These are phyloP conservation scores for Candida michaelii DNA, from an alignment of 805 yeast species.

Conservation along the genomic window DNA sequence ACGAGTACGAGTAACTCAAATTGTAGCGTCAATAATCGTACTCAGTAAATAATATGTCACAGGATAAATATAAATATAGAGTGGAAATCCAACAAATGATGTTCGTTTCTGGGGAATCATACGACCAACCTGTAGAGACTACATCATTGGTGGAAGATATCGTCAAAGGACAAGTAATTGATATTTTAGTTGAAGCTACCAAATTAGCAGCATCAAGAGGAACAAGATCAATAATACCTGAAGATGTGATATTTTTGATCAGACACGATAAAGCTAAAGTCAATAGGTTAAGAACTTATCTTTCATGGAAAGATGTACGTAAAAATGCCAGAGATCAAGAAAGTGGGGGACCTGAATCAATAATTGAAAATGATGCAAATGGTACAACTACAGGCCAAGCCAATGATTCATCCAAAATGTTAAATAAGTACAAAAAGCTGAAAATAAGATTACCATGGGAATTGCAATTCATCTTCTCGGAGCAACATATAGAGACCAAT, in stretches of 20 bases:
- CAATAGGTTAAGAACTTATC: constrained; percentile 81
- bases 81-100: constrained; percentile 97
- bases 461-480: constrained; percentile 86
- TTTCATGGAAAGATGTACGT: constrained; percentile 96
- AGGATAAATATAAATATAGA: constrained; percentile 66
- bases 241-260: constrained; percentile 88
- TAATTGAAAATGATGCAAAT: constrained; percentile 49
- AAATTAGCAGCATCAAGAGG: constrained; percentile 78
- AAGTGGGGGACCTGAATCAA: constrained; percentile 49
- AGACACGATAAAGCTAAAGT: constrained; percentile 95
- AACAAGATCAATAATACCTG: constrained; percentile 81
- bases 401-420: constrained; percentile 41
- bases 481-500: constrained; percentile 76
- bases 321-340: constrained; percentile 68
- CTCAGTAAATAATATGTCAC: constrained; percentile 1
- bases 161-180: constrained; percentile 91
- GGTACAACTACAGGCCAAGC: constrained; percentile 33
- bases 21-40: too few relatives aligned
- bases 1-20: too few relatives aligned
- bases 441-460: constrained; percentile 94
- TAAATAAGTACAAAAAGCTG: constrained; percentile 61
- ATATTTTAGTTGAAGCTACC: constrained; percentile 73
- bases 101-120: constrained; percentile 95
- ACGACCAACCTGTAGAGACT: constrained; percentile 90
- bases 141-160: constrained; percentile 93